Evolutionary conservation across 148 eudicot genomes (phyloP).

Genomic region (Hydrangea macrophylla): DNA sequence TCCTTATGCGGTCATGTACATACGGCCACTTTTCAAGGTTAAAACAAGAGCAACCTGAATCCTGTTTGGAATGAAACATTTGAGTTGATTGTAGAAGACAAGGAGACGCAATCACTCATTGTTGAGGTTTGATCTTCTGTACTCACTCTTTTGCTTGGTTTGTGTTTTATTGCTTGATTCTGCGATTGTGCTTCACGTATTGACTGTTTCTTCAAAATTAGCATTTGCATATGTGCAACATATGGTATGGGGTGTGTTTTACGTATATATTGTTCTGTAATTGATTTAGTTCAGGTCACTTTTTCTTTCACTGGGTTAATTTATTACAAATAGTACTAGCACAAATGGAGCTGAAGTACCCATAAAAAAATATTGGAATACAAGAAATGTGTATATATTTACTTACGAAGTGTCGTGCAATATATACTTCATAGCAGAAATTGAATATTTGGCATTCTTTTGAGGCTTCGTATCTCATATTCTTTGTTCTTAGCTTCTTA

Average conservation of each 20-base stretch:
- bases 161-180: neutral
- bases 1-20: conserved; percentile 66
- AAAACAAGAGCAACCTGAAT: conserved; percentile 85
- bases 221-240: too few relatives aligned
- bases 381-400: too few relatives aligned
- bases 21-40: conserved; percentile 83
- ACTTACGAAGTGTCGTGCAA: too few relatives aligned
- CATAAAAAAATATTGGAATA: too few relatives aligned
- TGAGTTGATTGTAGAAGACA: conserved; percentile 85
- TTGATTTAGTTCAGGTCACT: too few relatives aligned
- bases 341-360: neutral
- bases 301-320: neutral
- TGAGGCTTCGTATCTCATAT: too few relatives aligned
- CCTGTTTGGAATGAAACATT: conserved; percentile 92
- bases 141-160: conserved; percentile 3
- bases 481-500: too few relatives aligned
- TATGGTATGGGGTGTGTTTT: neutral
- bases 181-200: neutral
- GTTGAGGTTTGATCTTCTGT: conserved; percentile 58
- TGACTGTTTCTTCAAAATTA: neutral
- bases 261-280: neutral
- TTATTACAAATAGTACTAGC: neutral
- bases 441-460: too few relatives aligned
- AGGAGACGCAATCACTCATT: conserved; percentile 85
- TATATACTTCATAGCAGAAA: too few relatives aligned